Conservation (phyloP, 2,329 filamentous ascomycete genomes). For the Arachnomyces sp. region DNA sequence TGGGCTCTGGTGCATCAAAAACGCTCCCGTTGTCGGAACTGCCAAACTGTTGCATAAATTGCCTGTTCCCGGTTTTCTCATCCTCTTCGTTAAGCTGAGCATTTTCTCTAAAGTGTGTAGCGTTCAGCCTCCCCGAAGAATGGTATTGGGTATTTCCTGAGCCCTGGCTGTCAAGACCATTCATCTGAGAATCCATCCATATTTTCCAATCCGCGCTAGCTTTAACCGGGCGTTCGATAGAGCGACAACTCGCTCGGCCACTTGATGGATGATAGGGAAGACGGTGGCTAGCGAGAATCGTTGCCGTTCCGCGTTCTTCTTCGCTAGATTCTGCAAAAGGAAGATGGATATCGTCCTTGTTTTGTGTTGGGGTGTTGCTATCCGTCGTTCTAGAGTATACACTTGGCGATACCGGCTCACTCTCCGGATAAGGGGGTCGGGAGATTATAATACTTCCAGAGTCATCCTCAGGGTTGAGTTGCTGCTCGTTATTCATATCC, state of each 20-base stretch:
- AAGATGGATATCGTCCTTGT: constrained; percentile 1
- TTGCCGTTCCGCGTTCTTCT: constrained; percentile 14
- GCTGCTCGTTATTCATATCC: neutral
- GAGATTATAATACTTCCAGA: constrained; percentile 11
- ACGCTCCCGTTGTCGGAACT: neutral
- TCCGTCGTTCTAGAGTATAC: constrained; percentile 27
- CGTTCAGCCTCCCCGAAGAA: constrained; percentile 5
- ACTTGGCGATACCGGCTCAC: constrained; percentile 20
- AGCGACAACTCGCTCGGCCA: neutral
- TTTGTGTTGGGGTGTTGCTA: constrained; percentile 14
- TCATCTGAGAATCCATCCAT: constrained; percentile 20
- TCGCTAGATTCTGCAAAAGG: constrained; percentile 9
- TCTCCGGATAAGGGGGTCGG: neutral
- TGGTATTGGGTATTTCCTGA: constrained; percentile 4
- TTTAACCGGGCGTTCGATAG: constrained; percentile 4
- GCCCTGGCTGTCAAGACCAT: constrained; percentile 8
- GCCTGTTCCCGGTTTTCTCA: no score
- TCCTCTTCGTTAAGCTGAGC: constrained; percentile 19
- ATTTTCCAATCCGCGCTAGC: constrained; percentile 16
- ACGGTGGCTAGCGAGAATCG: constrained; percentile 14
- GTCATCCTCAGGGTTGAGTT: constrained; percentile 9
- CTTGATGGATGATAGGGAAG: constrained; percentile 9
- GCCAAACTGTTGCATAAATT: neutral
- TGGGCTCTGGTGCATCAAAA: no score
- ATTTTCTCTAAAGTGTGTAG: constrained; percentile 22